These are phyloP conservation scores for Bipolaris victoriae DNA, from an alignment of 2,329 filamentous ascomycete species.

Conservation along the genomic window DNA sequence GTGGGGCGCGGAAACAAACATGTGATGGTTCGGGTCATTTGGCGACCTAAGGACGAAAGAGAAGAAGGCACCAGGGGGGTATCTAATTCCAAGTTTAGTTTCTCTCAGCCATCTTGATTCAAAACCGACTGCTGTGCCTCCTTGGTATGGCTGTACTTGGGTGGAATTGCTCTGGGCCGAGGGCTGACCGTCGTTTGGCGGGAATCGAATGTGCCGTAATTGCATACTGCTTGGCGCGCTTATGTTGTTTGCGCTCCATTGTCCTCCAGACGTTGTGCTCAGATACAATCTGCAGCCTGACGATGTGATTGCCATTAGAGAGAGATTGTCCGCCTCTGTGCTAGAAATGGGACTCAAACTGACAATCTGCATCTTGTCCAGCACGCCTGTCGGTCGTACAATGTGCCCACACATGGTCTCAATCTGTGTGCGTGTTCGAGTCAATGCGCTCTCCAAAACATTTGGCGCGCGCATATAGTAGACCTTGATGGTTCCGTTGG, in stretches of 20 bases:
- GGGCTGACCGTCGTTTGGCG: slow-evolving; percentile 60
- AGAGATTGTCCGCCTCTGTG: slow-evolving; percentile 79
- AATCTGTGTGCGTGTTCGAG: slow-evolving; percentile 59
- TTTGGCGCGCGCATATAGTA: slow-evolving; percentile 78
- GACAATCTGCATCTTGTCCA: slow-evolving; percentile 72
- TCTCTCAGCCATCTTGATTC: slow-evolving; percentile 36
- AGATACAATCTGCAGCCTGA: slow-evolving; percentile 92
- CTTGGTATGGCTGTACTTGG: slow-evolving; percentile 42
- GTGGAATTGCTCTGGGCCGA: slow-evolving; percentile 30
- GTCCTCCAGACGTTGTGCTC: slow-evolving; percentile 79
- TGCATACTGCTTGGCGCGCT: slow-evolving; percentile 92
- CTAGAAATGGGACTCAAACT: slow-evolving; percentile 85
- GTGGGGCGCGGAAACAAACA: slow-evolving; percentile 89
- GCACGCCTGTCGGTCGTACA: slow-evolving; percentile 73
- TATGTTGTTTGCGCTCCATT: slow-evolving; percentile 64
- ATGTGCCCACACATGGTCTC: slow-evolving; percentile 83
- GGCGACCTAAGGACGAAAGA: slow-evolving; percentile 74
- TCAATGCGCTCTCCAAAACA: slow-evolving; percentile 61
- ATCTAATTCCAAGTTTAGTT: slow-evolving; percentile 62
- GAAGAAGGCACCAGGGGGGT: slow-evolving; percentile 89
- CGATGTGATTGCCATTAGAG: slow-evolving; percentile 87
- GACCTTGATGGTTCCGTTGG: slow-evolving; percentile 83
- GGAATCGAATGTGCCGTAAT: slow-evolving; percentile 95
- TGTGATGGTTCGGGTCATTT: slow-evolving; percentile 64
- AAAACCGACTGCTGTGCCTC: slow-evolving; percentile 31